These are phyloP conservation scores for Diaporthe citri DNA, from an alignment of 2,329 filamentous ascomycete species.

Conservation along the genomic window DNA sequence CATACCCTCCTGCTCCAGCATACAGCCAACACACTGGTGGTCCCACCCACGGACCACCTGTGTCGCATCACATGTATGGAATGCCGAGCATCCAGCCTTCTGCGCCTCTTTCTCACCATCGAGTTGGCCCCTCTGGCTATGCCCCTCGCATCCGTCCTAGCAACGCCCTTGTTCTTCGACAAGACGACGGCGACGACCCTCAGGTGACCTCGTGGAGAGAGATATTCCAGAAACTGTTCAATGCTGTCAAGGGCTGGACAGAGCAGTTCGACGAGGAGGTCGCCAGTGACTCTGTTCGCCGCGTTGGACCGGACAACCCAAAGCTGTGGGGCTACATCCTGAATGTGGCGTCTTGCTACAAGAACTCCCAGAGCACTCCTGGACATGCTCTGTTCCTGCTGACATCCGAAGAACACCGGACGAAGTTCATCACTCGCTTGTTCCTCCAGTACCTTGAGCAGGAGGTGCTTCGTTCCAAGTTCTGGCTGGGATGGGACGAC, in stretches of 20 bases:
- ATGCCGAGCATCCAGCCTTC: neutral
- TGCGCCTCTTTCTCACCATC: neutral
- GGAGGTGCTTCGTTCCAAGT: constrained; percentile 49
- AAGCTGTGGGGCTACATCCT: constrained; percentile 54
- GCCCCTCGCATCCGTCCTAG: neutral
- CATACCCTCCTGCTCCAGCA: constrained; percentile 11
- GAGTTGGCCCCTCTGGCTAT: constrained; percentile 7
- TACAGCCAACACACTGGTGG: constrained; percentile 22
- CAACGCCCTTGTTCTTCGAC: constrained; percentile 35
- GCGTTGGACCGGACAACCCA: constrained; percentile 41
- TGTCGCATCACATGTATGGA: constrained; percentile 10
- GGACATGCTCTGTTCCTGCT: constrained; percentile 51
- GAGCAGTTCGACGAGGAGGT: constrained; percentile 43
- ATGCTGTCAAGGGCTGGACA: constrained; percentile 45
- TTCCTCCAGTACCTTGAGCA: constrained; percentile 52
- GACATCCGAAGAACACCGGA: constrained; percentile 46
- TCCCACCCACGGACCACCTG: constrained; percentile 4
- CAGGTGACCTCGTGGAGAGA: constrained; percentile 36
- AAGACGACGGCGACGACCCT: constrained; percentile 34
- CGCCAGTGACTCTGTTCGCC: constrained; percentile 39
- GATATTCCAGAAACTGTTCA: constrained; percentile 34
- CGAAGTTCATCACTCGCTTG: constrained; percentile 55
- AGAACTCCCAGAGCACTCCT: constrained; percentile 45
- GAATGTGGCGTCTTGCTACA: constrained; percentile 47
- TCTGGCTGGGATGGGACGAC: constrained; percentile 50